Conservation (phyloP, 257 asterid species). For the Solanum sitiens region DNA sequence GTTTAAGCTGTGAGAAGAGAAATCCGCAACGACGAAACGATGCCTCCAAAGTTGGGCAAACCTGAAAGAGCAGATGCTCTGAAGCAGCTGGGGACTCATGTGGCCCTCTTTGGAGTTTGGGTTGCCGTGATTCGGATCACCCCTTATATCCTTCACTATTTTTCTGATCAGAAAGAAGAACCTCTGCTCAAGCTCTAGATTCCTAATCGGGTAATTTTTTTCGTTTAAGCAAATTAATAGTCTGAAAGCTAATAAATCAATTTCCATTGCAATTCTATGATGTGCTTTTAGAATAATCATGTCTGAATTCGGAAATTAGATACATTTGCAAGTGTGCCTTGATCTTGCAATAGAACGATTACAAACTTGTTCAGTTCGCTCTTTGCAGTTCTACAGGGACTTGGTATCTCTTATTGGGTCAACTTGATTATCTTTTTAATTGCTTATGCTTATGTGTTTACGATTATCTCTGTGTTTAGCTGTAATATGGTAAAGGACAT, state of each 20-base stretch:
- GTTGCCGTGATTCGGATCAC: constrained; percentile 63
- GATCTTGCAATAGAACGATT: neutral
- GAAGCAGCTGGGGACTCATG: constrained; percentile 79
- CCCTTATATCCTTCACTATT: constrained; percentile 66
- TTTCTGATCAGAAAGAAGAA: constrained; percentile 50
- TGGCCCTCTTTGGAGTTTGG: constrained; percentile 67
- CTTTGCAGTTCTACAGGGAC: too few relatives aligned
- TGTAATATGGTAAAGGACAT: neutral
- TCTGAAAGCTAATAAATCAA: neutral
- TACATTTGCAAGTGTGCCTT: neutral
- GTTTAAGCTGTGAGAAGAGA: constrained; percentile 4
- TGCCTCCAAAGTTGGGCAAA: constrained; percentile 77
- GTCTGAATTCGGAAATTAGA: neutral
- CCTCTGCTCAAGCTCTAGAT: constrained; percentile 45
- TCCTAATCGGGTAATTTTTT: neutral
- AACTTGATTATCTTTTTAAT: neutral
- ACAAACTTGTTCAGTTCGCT: neutral
- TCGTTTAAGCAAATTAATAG: neutral
- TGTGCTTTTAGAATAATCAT: neutral
- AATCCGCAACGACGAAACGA: constrained; percentile 2
- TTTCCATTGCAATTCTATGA: neutral
- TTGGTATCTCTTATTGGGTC: neutral
- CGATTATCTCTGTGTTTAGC: neutral
- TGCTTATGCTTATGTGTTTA: neutral
- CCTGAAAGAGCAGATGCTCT: constrained; percentile 84